Base-by-base conservation (phyloP, 2,329 filamentous ascomycete genomes). In the Trichophyton benhamiae region DNA sequence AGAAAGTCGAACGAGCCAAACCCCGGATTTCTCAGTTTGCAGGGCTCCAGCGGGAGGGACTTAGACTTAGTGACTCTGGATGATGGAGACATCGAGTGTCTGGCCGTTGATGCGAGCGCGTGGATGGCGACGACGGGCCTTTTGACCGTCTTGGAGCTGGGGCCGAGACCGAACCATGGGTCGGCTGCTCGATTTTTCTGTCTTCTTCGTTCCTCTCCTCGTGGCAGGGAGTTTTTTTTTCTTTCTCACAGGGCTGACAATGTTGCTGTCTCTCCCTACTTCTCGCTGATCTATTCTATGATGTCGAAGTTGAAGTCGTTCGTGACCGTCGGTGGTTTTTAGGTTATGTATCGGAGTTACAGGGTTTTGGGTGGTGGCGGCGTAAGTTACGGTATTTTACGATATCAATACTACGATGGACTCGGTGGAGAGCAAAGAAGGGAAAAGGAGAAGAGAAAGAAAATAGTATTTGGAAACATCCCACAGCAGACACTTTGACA, bases 371-470 rank as follows among this genome's bases (percentile, higher is more conserved):
- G 25, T 3, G 33, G 57, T 62, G 61, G 60, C 61, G 59, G 58
- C 62, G 58, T 49, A 58, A 38, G 38, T 49, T 52, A 48, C 17
- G 55, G 36, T 61, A 41, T 22, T 30, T 57, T 38, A 57, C 41
- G 42, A 36, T 22, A 58, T 44, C 9, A 30, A n/a, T 38, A 36
- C n/a, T 44, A 44, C 41, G 38, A 15, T 15, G n/a, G 41, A 63
- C 48, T 61, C 42, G 41, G 44, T 30, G 25, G 58, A 11, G 49
- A 22, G 3, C n/a, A 49, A 22, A 20, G 22, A 17, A 49, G 22
- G 17, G 46, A 49, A 49, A 49, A 49, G 20, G 53, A 22, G 13
- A 55, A 44, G 52, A 64, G 59, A 64, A 63, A 63, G 55, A 59
- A 62, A 64, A 6, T 30, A 7, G 27, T 30, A 30, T 30, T 30